Conservation (phyloP, 2,329 filamentous ascomycete species). For the Aaosphaeria arxii region DNA sequence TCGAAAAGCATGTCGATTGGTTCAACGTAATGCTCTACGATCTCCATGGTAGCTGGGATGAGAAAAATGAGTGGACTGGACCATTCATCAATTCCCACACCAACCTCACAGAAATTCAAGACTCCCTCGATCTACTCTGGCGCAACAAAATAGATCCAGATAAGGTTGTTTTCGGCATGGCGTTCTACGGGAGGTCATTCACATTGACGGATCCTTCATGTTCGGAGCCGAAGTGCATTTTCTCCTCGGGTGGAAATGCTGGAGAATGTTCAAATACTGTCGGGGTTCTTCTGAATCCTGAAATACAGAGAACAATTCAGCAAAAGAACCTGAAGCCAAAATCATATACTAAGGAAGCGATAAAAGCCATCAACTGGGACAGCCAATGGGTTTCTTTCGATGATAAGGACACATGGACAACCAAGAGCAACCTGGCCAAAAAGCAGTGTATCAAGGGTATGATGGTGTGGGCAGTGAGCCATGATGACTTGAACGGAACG, state of each 20-base stretch:
- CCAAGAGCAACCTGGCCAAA: constrained; percentile 34
- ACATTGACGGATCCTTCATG: constrained; percentile 17
- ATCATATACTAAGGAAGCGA: constrained; percentile 23
- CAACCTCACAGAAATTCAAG: constrained; percentile 48
- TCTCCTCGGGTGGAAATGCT: constrained; percentile 11
- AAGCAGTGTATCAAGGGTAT: constrained; percentile 27
- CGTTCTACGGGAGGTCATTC: constrained; percentile 46
- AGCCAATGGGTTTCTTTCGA: constrained; percentile 43
- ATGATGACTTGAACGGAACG: constrained; percentile 1
- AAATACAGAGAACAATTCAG: constrained; percentile 35
- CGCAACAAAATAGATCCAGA: constrained; percentile 39
- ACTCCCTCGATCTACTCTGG: constrained; percentile 46
- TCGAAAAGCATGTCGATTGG: constrained; percentile 34
- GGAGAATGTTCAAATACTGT: constrained; percentile 20
- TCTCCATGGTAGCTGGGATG: constrained; percentile 36
- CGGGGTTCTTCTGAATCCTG: constrained; percentile 33
- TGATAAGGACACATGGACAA: constrained; percentile 33
- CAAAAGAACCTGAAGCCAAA: constrained; percentile 14
- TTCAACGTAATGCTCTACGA: constrained; percentile 50
- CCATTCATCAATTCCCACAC: constrained; percentile 39
- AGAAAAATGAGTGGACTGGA: constrained; percentile 23
- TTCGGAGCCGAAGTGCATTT: constrained; percentile 15
- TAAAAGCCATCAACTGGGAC: constrained; percentile 34
- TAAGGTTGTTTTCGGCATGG: constrained; percentile 46
- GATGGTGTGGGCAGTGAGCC: constrained; percentile 8